Conservation (phyloP, 2,329 filamentous ascomycete species). For the Ascomycota sp. region DNA sequence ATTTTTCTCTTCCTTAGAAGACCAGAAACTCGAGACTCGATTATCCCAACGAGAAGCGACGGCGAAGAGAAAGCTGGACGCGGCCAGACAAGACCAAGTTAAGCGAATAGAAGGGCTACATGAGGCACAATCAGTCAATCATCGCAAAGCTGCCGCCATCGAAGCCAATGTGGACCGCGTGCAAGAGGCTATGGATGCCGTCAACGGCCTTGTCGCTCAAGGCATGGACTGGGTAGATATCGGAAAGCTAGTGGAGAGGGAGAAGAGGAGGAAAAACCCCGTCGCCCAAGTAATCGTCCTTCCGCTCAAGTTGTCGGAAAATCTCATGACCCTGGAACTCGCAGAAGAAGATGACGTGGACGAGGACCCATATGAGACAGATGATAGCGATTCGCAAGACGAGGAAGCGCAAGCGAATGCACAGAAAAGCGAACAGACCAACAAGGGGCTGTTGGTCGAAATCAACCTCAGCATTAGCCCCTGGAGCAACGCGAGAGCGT, state of each 20-base stretch:
- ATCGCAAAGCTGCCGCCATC: constrained; percentile 76
- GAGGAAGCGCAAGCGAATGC: constrained; percentile 12
- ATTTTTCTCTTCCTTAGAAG: constrained; percentile 92
- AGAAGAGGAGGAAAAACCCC: constrained; percentile 60
- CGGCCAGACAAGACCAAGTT: constrained; percentile 64
- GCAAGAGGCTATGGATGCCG: constrained; percentile 77
- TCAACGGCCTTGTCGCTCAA: constrained; percentile 77
- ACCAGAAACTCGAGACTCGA: constrained; percentile 72
- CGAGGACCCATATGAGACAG: constrained; percentile 41
- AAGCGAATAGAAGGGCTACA: constrained; percentile 72
- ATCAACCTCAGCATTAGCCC: constrained; percentile 66
- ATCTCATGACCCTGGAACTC: constrained; percentile 62
- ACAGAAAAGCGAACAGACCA: constrained; percentile 19
- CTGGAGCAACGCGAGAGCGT: constrained; percentile 78
- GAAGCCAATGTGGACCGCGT: constrained; percentile 80
- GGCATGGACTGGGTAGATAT: constrained; percentile 98
- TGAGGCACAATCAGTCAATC: constrained; percentile 60
- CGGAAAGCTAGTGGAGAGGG: constrained; percentile 67
- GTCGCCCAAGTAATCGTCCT: constrained; percentile 76
- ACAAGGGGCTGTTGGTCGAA: constrained; percentile 50
- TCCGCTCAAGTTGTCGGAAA: constrained; percentile 78
- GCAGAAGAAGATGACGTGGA: constrained; percentile 47
- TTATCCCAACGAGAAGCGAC: constrained; percentile 63
- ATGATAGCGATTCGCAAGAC: constrained; percentile 33
- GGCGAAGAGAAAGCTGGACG: constrained; percentile 68